These are phyloP conservation scores for Keithomyces neogunnii DNA, from an alignment of 2,329 filamentous ascomycete genomes.

Conservation along the genomic window DNA sequence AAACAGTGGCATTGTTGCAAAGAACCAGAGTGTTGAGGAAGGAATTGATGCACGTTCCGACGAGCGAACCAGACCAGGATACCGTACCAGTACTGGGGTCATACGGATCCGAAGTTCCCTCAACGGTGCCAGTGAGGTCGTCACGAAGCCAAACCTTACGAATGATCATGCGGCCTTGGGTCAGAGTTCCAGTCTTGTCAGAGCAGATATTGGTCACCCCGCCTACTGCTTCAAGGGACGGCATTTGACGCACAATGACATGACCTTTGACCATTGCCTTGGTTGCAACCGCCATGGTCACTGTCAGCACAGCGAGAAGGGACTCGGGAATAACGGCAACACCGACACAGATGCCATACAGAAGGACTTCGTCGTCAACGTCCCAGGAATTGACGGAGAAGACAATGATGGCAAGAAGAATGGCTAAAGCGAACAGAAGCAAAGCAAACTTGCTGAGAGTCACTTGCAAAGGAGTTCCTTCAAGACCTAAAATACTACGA, in stretches of 20 bases:
- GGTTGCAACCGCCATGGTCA: constrained; percentile 60
- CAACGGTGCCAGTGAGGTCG: constrained; percentile 42
- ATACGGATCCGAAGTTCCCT: constrained; percentile 48
- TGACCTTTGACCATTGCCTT: constrained; percentile 57
- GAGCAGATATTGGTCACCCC: constrained; percentile 64
- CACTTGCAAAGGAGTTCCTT: constrained; percentile 77
- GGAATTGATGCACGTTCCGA: constrained; percentile 31
- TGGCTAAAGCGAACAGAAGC: constrained; percentile 64
- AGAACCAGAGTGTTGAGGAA: constrained; percentile 49
- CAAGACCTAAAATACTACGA: constrained; percentile 52
- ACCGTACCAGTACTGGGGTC: constrained; percentile 51
- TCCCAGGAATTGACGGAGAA: constrained; percentile 50
- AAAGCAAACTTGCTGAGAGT: constrained; percentile 82
- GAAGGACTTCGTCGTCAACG: constrained; percentile 47
- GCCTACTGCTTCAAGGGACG: constrained; percentile 57
- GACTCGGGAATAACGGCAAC: constrained; percentile 59
- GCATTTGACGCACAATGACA: constrained; percentile 57
- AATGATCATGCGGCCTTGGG: constrained; percentile 58
- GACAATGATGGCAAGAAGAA: constrained; percentile 52
- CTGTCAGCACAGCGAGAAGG: constrained; percentile 60
- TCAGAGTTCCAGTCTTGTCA: constrained; percentile 62
- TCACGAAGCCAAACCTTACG: constrained; percentile 53
- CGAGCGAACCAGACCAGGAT: constrained; percentile 32
- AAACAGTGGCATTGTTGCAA: constrained; percentile 51
- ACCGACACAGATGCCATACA: constrained; percentile 53